Evolutionary conservation across 352 stramenopile genomes (phyloP), one percentile per base, ranked within the genome.

Genomic region (Elongisporangium undulatum): DNA sequence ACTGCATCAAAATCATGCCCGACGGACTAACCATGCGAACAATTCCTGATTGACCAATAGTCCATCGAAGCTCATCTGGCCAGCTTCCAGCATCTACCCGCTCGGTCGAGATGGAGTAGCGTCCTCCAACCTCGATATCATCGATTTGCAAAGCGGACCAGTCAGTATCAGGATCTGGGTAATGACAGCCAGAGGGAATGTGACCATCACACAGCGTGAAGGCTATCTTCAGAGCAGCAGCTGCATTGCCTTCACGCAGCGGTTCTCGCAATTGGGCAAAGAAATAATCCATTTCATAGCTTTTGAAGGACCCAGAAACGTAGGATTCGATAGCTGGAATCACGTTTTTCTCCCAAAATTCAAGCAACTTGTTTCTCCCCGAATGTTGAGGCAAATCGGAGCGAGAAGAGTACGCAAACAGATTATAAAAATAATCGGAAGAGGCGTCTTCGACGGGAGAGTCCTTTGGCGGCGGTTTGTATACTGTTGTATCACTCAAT

Each of bases 241-340:
- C 76, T 2, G 76, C 74, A 39, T 93, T 91, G 12, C 84, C 84
- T 74, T 93, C 81, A 23, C 84, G 68, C 29, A 93, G 58, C 3
- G 84, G 84, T 51, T 93, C 84, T 41, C 84, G 79, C 17, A 93
- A 58, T 53, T 93, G 84, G 7, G 84, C 84, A 56, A 93, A 93
- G 53, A 93, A 93, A 39, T 93, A 93, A 38, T 93, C 82, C 84
- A 93, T 93, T 58, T 93, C 84, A 57, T 93, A 93, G 49, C 75
- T 89, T 63, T 93, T 93, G 59, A 93, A 93, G 15, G 84, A 93
- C 0, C 84, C 84, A 2, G 80, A 72, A 9, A 93, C 84, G 48
- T 93, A 93, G 22, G 78, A 84, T 56, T 93, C 79, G 53, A 93
- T 91, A 20, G 84, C 82, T 29, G 84, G 84, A 55, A 93, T 93